phyloP scores from a whole-genome alignment of 805 yeast genomes.

The Priceomyces fermenticarens region DNA sequence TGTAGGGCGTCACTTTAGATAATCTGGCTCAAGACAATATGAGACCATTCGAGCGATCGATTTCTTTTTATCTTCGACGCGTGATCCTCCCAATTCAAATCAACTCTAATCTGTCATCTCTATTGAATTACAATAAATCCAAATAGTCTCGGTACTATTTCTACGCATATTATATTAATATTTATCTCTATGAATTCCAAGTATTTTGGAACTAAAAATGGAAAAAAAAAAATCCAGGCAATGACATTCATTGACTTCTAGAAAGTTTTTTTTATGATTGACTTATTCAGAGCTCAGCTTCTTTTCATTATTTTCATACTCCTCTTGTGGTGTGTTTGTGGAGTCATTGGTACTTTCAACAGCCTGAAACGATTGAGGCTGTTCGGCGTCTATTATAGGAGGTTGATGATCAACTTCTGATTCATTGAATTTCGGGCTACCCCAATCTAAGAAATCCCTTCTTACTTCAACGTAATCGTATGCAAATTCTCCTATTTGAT shows the following conservation, averaged over 20 bases:
- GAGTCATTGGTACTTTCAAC: slow-evolving; percentile 5
- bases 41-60: too few species aligned
- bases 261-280: background rate
- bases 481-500: slow-evolving; percentile 98
- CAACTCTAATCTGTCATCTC: too few species aligned
- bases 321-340: background rate
- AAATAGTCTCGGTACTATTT: too few species aligned
- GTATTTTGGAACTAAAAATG: background rate
- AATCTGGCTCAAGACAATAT: too few species aligned
- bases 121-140: background rate
- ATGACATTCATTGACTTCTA: too few species aligned
- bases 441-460: slow-evolving; percentile 75
- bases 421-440: slow-evolving; percentile 19
- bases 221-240: too few species aligned
- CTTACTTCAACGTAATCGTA: slow-evolving; percentile 96
- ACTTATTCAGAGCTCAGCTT: background rate
- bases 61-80: too few species aligned
- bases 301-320: slow-evolving; percentile 1
- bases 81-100: too few species aligned
- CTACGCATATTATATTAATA: background rate
- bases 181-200: background rate
- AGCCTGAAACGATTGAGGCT: slow-evolving; percentile 5
- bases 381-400: background rate
- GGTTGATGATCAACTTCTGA: slow-evolving; percentile 6
- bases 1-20: too few species aligned